A percentile compares a stretch with the other conserved stretches of the same genome.
Conservation (phyloP, 345 rosid species). For the Pistacia atlantica region DNA sequence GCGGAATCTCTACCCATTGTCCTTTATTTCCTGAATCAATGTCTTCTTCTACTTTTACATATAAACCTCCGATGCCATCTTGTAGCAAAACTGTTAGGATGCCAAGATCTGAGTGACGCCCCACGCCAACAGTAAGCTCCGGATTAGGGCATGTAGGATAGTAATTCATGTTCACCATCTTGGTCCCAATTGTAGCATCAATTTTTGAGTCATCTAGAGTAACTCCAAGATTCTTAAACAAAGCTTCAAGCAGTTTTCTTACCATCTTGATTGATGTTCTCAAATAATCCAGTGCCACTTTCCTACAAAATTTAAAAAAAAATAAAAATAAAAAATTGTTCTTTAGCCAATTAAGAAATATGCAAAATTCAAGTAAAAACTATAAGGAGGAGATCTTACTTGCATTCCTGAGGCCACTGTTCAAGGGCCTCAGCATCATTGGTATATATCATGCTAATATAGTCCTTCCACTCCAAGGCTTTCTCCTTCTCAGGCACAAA, state of each 20-base stretch:
- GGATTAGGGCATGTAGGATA: conserved; percentile 53
- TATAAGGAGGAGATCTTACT: conserved; percentile 23
- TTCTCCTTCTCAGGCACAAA: conserved; percentile 59
- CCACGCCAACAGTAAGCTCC: conserved; percentile 58
- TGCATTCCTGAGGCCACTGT: conserved; percentile 55
- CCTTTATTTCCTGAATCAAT: conserved; percentile 5
- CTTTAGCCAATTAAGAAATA: no score
- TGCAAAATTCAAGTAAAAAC: no score
- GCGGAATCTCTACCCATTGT: conserved; percentile 22
- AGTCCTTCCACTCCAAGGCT: conserved; percentile 72
- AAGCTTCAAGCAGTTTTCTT: conserved; percentile 34
- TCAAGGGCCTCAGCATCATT: conserved; percentile 53
- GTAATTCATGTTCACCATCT: conserved; percentile 59
- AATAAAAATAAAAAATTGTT: no score
- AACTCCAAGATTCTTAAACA: conserved; percentile 48
- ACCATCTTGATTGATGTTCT: conserved; percentile 47
- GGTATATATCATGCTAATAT: conserved; percentile 54
- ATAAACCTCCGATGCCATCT: conserved; percentile 67
- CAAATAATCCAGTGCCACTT: conserved; percentile 46
- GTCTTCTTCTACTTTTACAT: conserved; percentile 45
- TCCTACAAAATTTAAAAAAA: conserved; percentile 25
- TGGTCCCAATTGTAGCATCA: conserved; percentile 42
- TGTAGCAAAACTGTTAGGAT: conserved; percentile 54
- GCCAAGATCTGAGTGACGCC: conserved; percentile 70
- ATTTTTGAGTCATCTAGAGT: conserved; percentile 34